Base-by-base conservation (phyloP, 139 green algal genomes). In the Edaphochlamys debaryana region DNA sequence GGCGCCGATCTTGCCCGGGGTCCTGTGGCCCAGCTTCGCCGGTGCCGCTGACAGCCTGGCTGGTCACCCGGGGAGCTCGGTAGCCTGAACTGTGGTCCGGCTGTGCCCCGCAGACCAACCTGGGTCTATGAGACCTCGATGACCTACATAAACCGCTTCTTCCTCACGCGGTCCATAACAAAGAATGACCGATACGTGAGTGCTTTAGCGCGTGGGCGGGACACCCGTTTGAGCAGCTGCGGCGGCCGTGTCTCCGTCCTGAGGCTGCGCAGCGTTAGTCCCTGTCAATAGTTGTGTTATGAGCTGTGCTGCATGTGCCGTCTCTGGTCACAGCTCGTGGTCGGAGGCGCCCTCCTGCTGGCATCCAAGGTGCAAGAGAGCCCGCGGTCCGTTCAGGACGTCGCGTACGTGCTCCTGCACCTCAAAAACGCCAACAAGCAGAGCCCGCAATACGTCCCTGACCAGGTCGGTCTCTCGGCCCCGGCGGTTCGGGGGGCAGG, bases 121-220 rank as follows among this genome's bases (percentile, higher is more conserved):
- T 84, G 78, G 78, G 48, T 68, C 36, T 76, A 69, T 50, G 48
- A 76, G 78, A 84, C 78, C 66, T 3, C 66, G 36, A 84, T 76
- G 78, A 58, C 37, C 66, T 84, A 77, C 78, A 84, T 76, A 36
- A 84, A 76, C 52, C 78, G 66, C 50, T 84, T 77, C 78, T 77
- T 73, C 66, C 48, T 76, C 13, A 75, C 66, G 78, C 78, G 78
- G 48, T 84, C 78, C 15, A 77, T 77, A 36, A 42, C 45, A 36
- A 84, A 84, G 78, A 76, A 76, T 34, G 78, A 84, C 66, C 78
- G 78, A 29, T 36, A 62, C 50, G 78, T 84, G 64, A 84, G 78
- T n/a, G n/a, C n/a, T n/a, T n/a, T n/a, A n/a, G n/a, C n/a, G n/a
- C n/a, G n/a, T n/a, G n/a, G n/a, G n/a, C n/a, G n/a, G n/a, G n/a